Conservation (phyloP, 202 grass and related monocot species). For the Digitaria exilis region DNA sequence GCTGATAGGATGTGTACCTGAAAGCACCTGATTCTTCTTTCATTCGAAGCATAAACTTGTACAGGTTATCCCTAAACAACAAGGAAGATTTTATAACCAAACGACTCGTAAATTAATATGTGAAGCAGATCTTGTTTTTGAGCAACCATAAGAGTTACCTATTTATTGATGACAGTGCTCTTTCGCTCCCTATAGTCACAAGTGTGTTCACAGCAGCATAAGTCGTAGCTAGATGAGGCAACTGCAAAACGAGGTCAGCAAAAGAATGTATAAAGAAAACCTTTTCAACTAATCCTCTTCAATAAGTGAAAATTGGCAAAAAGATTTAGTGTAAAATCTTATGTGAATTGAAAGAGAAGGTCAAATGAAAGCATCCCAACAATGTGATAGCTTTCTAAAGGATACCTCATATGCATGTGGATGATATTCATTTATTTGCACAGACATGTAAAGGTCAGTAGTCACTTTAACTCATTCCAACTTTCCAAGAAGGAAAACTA, state of each 20-base stretch:
- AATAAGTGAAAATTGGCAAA: slow-evolving; percentile 15
- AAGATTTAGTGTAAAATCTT: not conserved
- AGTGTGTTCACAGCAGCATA: slow-evolving; percentile 96
- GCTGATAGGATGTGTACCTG: slow-evolving; percentile 54
- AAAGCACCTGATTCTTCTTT: slow-evolving; percentile 91
- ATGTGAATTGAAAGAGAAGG: slow-evolving; percentile 24
- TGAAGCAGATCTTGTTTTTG: slow-evolving; percentile 10
- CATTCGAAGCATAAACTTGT: slow-evolving; percentile 78
- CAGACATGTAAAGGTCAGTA: slow-evolving; percentile 9
- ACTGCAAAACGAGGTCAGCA: slow-evolving; percentile 42
- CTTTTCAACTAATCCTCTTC: not conserved
- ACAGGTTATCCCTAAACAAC: slow-evolving; percentile 59
- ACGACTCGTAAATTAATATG: slow-evolving; percentile 17
- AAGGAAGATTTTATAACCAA: slow-evolving; percentile 39
- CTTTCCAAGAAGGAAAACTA: not conserved
- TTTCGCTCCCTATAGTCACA: slow-evolving; percentile 80
- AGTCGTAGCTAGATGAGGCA: slow-evolving; percentile 97
- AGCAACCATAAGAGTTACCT: slow-evolving; percentile 55
- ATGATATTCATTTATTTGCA: slow-evolving; percentile 4
- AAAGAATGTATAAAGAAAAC: slow-evolving; percentile 19
- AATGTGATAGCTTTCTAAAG: slow-evolving; percentile 16
- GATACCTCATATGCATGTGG: no score
- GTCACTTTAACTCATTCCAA: not conserved
- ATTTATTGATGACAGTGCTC: slow-evolving; percentile 87
- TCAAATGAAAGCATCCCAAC: not conserved